Evolutionary conservation across 2,329 filamentous ascomycete species (phyloP).

Genomic region (Arthroderma uncinatum): DNA sequence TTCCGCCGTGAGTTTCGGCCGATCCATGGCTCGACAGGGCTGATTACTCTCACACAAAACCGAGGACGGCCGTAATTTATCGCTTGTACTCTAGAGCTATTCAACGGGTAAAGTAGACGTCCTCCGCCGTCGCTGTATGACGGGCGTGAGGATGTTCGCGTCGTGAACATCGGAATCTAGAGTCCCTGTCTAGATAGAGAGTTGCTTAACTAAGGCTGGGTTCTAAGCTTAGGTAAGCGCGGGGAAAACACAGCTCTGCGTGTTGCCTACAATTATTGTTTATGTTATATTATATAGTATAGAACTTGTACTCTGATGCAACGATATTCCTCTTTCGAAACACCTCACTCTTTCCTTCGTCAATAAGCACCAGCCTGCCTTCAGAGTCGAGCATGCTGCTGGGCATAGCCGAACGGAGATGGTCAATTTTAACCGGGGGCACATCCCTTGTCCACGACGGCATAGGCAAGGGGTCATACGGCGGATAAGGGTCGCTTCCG

Average conservation of each 20-base stretch:
- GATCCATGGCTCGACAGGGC: not conserved
- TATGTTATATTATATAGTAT: conserved; percentile 8
- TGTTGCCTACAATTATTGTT: not conserved
- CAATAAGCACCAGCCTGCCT: conserved; percentile 19
- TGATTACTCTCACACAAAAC: no score
- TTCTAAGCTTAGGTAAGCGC: not conserved
- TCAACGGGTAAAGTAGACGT: no score
- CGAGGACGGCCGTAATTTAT: no score
- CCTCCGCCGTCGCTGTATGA: no score
- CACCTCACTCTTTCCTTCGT: conserved; percentile 9
- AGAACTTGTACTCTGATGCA: conserved; percentile 10
- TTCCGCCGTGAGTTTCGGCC: not conserved
- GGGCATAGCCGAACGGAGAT: conserved; percentile 16
- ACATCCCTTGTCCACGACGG: conserved; percentile 17
- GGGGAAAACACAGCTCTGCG: no score
- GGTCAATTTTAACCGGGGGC: conserved; percentile 11
- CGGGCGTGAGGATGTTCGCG: no score
- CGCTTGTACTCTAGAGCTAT: no score
- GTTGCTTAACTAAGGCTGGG: no score
- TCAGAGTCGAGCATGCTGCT: conserved; percentile 15
- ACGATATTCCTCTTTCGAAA: conserved; percentile 12
- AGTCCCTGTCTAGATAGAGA: no score
- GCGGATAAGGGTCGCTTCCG: conserved; percentile 11
- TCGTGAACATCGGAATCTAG: no score
- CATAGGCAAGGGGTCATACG: conserved; percentile 10